These are phyloP conservation scores for Citrus australasica DNA, from an alignment of 345 rosid genomes.

Conservation along the genomic window DNA sequence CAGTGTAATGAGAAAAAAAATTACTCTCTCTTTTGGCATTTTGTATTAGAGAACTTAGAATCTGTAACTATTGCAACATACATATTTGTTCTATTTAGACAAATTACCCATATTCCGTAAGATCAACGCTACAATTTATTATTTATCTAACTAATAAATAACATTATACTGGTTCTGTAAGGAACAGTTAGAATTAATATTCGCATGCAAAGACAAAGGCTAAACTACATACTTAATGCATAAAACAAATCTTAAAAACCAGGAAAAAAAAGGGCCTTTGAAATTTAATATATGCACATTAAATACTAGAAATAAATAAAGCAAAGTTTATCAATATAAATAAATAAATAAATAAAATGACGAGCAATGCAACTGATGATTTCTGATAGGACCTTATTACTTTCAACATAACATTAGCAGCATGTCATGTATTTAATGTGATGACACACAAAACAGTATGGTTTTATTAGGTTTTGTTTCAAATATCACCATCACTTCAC, in stretches of 20 bases:
- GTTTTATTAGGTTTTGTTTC: conserved; percentile 13
- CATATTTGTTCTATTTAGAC: not conserved
- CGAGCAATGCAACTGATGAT: not conserved
- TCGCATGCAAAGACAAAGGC: too few species aligned
- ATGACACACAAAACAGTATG: not conserved
- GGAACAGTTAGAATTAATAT: too few species aligned
- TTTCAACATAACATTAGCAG: not conserved
- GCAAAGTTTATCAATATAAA: not conserved
- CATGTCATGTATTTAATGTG: not conserved
- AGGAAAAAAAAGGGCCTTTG: too few species aligned
- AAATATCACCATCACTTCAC: not conserved
- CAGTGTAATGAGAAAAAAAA: not conserved
- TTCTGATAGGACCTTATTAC: not conserved
- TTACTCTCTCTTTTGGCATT: not conserved
- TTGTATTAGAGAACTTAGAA: not conserved
- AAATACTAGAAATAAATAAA: too few species aligned
- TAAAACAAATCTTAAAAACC: too few species aligned
- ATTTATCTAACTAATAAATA: not conserved
- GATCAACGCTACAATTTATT: not conserved
- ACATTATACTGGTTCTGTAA: not conserved
- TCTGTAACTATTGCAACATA: not conserved
- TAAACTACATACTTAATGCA: too few species aligned
- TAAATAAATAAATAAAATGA: not conserved
- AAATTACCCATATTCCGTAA: not conserved
- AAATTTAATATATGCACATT: too few species aligned